These are phyloP conservation scores for Colletotrichum ledebouriae DNA, from an alignment of 2,329 filamentous ascomycete genomes.

Conservation along the genomic window DNA sequence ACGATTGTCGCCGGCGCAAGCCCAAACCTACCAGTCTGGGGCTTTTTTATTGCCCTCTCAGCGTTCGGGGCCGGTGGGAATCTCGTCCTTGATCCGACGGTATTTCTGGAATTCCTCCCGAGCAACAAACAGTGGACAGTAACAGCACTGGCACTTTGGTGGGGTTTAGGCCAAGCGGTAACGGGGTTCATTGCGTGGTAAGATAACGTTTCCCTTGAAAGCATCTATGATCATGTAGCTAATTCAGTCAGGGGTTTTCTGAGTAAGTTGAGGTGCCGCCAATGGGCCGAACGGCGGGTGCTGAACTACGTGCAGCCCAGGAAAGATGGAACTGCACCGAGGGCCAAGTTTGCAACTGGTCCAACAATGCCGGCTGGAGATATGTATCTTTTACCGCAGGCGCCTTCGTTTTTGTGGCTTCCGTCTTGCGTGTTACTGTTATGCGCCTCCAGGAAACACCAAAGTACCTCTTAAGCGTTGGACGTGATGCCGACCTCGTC, in stretches of 20 bases:
- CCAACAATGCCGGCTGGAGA: slow-evolving; percentile 64
- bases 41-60: slow-evolving; percentile 69
- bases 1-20: slow-evolving; percentile 72
- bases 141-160: slow-evolving; percentile 70
- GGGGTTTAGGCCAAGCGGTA: slow-evolving; percentile 62
- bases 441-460: slow-evolving; percentile 70
- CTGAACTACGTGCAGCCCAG: slow-evolving; percentile 48
- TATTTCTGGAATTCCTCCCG: slow-evolving; percentile 61
- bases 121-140: slow-evolving; percentile 73
- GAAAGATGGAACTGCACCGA: slow-evolving; percentile 58
- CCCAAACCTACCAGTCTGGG: slow-evolving; percentile 72
- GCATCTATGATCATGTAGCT: too few relatives aligned
- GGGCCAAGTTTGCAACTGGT: slow-evolving; percentile 55
- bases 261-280: slow-evolving; percentile 47
- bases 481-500: slow-evolving; percentile 65
- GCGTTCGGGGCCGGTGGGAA: slow-evolving; percentile 75
- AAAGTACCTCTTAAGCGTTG: slow-evolving; percentile 68
- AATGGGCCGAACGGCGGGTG: neutral
- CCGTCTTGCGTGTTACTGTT: slow-evolving; percentile 65
- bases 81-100: slow-evolving; percentile 71
- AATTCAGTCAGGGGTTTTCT: slow-evolving; percentile 54
- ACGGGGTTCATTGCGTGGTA: slow-evolving; percentile 62
- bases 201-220: too few relatives aligned
- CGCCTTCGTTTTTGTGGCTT: slow-evolving; percentile 61
- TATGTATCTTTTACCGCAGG: slow-evolving; percentile 62